Conservation (phyloP, 805 yeast species). For the Suhomyces sp. region DNA sequence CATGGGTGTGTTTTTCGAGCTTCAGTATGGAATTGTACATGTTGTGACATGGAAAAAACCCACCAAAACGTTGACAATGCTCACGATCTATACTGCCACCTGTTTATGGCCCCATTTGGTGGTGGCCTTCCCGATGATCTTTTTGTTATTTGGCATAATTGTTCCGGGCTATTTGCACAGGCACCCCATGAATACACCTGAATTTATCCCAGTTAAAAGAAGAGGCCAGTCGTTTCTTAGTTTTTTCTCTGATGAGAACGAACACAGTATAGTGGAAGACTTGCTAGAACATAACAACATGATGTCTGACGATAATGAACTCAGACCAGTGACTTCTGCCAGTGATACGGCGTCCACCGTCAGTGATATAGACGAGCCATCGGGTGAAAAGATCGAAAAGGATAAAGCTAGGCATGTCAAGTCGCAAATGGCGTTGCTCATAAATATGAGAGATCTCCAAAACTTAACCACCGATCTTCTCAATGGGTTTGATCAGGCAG, state of each 20-base stretch:
- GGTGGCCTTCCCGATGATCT: conserved; percentile 59
- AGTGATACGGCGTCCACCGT: conserved; percentile 1
- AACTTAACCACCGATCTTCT: conserved; percentile 57
- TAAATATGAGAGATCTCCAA: conserved; percentile 74
- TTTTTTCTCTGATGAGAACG: conserved; percentile 28
- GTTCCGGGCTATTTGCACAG: conserved; percentile 67
- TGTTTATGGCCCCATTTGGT: conserved; percentile 72
- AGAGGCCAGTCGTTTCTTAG: conserved; percentile 57
- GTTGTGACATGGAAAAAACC: conserved; percentile 76
- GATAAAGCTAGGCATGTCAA: conserved; percentile 17
- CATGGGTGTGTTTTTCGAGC: conserved; percentile 53
- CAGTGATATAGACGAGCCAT: neutral
- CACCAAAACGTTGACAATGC: conserved; percentile 57
- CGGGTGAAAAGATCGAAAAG: neutral
- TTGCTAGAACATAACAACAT: conserved; percentile 11
- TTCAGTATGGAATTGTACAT: conserved; percentile 61
- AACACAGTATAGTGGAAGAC: conserved; percentile 33
- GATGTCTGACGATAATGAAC: neutral
- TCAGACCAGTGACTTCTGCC: neutral
- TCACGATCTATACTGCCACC: conserved; percentile 60
- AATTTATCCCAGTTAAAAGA: conserved; percentile 42
- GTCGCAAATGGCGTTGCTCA: conserved; percentile 42
- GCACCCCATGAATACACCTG: conserved; percentile 57
- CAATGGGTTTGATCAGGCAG: conserved; percentile 47
- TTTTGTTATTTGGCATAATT: conserved; percentile 54